phyloP scores from a whole-genome alignment of 768 basidiomycete genomes.

The Amanita exitialis region DNA sequence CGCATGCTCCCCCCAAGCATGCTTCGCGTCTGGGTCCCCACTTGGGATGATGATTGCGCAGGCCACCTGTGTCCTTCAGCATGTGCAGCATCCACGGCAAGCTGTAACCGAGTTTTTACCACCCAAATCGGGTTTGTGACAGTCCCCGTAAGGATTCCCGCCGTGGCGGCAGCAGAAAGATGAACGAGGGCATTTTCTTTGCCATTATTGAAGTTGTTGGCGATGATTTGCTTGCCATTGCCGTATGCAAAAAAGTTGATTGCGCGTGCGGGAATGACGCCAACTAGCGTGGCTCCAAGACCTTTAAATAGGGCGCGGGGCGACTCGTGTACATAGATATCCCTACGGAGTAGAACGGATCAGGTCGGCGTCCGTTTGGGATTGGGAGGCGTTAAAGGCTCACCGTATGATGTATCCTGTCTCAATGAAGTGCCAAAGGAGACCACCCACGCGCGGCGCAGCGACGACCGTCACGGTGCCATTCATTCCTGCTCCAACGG shows the following conservation, averaged over 20 bases:
- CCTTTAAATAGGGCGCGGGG: slow-evolving; percentile 89
- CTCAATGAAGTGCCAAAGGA: slow-evolving; percentile 19
- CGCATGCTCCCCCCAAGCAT: slow-evolving; percentile 43
- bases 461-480: slow-evolving; percentile 7
- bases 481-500: too few species aligned
- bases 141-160: slow-evolving; percentile 79
- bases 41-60: slow-evolving; percentile 10
- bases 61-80: neutral
- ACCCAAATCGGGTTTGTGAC: slow-evolving; percentile 99
- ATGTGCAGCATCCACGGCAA: slow-evolving; percentile 23
- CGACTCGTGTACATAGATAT: slow-evolving; percentile 85
- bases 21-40: slow-evolving; percentile 12
- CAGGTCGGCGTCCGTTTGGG: neutral
- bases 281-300: slow-evolving; percentile 88
- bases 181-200: slow-evolving; percentile 82
- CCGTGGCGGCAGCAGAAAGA: slow-evolving; percentile 74
- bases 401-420: slow-evolving; percentile 41
- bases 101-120: slow-evolving; percentile 92
- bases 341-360: slow-evolving; percentile 29
- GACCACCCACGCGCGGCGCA: slow-evolving; percentile 1
- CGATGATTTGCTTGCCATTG: slow-evolving; percentile 89
- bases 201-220: slow-evolving; percentile 69
- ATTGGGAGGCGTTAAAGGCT: slow-evolving; percentile 9
- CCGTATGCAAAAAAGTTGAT: slow-evolving; percentile 99
- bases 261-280: slow-evolving; percentile 90